Base-by-base conservation (phyloP, 2,329 filamentous ascomycete genomes). In the Plenodomus lindquistii region DNA sequence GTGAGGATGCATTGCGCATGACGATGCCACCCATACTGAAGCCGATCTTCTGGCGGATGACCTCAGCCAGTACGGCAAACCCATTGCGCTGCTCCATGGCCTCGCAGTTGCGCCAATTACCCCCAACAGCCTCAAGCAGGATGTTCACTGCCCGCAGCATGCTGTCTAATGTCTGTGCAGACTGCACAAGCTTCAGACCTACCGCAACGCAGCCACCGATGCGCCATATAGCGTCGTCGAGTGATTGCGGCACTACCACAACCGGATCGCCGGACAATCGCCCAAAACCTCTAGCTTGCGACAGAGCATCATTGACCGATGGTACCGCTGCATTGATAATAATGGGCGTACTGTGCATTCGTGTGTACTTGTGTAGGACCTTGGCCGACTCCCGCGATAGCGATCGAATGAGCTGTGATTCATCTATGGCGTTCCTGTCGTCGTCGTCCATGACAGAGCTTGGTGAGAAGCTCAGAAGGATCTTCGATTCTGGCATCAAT, bases 21-120 rank as follows among this genome's bases (percentile, higher is more conserved):
- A 52, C 85, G 64, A 56, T 74, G 76, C 54, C 49, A 42, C 66
- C 70, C 46, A 56, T 58, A 41, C 73, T 75, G 40, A 74, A 65
- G 4, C 87, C 88, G 24, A 96, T 78, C 69, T 96, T 97, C 45
- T 89, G 88, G 45, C 91, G 86, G 19, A 99, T 75, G 16, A 97
- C 80, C 71, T 91, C 85, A 35, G 88, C 88, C 42, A 99, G 76
- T 29, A 97, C 89, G 20, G 89, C 88, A 67, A 97, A 99, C 0
- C 93, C 95, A 59, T 95, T 94, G 50, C 96, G 91, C 62, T 89
- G 86, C 71, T 99, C 94, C 88, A 99, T 97, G 20, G 94, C 92
- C 70, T 99, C 95, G 59, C 94, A 97, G 59, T 97, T 97, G 55
- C 94, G 84, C 94, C 95, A 99, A 67, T 89, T 97, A 55, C 89